These are phyloP conservation scores for Miscanthus lutarioriparius DNA, from an alignment of 176 grass and related monocot genomes.

Conservation along the genomic window DNA sequence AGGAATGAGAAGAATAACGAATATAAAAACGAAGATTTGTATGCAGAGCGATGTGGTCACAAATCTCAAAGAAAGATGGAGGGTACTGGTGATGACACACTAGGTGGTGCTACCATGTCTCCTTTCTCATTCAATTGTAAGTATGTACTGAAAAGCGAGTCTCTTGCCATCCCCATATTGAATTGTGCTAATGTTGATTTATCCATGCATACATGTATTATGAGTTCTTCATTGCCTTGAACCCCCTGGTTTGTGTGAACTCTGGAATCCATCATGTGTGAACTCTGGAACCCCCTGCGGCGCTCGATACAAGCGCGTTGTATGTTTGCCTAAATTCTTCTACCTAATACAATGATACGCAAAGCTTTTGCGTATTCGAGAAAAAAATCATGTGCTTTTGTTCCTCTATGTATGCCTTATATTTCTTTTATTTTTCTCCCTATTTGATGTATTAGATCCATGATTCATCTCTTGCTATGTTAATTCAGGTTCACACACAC, in stretches of 20 bases:
- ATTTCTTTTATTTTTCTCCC: constrained; percentile 4
- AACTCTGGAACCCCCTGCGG: too few species aligned
- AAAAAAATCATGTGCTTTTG: neutral
- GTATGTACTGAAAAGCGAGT: constrained; percentile 87
- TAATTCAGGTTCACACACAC: constrained; percentile 70
- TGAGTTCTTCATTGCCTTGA: neutral
- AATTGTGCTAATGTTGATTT: neutral
- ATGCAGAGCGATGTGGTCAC: constrained; percentile 49
- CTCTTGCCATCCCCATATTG: neutral
- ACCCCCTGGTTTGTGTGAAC: neutral
- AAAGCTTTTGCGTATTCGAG: too few species aligned
- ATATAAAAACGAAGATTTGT: constrained; percentile 66
- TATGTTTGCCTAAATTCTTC: too few species aligned
- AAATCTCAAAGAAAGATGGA: constrained; percentile 48
- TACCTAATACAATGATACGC: too few species aligned
- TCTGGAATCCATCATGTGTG: neutral
- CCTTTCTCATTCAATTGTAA: constrained; percentile 77
- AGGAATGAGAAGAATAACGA: constrained; percentile 78
- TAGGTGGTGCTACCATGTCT: constrained; percentile 42
- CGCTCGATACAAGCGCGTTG: too few species aligned
- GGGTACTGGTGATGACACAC: constrained; percentile 44
- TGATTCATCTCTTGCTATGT: constrained; percentile 24
- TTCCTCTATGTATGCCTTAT: neutral
- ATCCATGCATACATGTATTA: neutral
- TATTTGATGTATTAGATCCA: neutral